phyloP scores from a whole-genome alignment of 2,329 filamentous ascomycete species.

The Scedosporium apiospermum region DNA sequence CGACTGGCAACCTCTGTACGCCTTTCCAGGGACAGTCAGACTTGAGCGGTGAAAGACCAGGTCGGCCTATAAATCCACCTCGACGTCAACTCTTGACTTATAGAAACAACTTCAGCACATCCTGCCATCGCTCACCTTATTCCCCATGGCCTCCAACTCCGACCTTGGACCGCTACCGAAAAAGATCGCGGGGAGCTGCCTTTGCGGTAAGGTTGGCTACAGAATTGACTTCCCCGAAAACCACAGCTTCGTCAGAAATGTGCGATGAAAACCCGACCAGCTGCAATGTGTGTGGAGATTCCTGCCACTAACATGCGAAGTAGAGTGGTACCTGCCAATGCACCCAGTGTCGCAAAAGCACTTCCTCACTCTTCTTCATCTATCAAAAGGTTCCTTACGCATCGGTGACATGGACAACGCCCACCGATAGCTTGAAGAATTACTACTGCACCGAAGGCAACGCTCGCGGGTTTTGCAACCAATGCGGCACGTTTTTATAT shows the following conservation, averaged over 20 bases:
- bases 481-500: conserved; percentile 40
- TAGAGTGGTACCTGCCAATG: conserved; percentile 37
- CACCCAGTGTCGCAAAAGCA: conserved; percentile 43
- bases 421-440: conserved; percentile 21
- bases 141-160: background rate
- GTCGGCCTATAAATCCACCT: no score
- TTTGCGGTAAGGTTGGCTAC: conserved; percentile 10
- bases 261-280: background rate
- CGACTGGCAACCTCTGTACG: no score
- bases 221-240: conserved; percentile 9
- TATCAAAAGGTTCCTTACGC: conserved; percentile 26
- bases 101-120: no score
- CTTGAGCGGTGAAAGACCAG: no score
- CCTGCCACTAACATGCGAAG: conserved; percentile 5
- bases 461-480: conserved; percentile 38
- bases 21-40: no score
- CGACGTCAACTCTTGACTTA: no score
- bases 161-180: conserved; percentile 9
- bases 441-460: conserved; percentile 30
- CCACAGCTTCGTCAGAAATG: conserved; percentile 10
- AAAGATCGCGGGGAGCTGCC: conserved; percentile 11
- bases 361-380: conserved; percentile 34
- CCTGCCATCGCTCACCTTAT: background rate
- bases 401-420: conserved; percentile 24
- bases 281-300: no score